These are phyloP conservation scores for Ophiostoma tasmaniense DNA, from an alignment of 2,329 filamentous ascomycete genomes.

Conservation along the genomic window DNA sequence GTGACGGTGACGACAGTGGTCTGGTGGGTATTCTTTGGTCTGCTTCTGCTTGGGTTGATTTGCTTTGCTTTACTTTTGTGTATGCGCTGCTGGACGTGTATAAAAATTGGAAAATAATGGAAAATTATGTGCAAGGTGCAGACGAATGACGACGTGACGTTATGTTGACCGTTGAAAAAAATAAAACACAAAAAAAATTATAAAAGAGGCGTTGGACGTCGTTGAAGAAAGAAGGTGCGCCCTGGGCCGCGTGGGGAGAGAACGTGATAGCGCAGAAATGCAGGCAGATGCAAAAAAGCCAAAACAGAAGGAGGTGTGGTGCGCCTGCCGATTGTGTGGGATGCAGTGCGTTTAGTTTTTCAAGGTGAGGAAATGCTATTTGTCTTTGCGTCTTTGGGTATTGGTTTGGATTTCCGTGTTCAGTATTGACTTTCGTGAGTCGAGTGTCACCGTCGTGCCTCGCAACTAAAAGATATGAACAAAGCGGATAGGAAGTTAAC, in stretches of 20 bases:
- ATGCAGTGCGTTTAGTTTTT: not conserved
- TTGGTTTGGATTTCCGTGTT: not conserved
- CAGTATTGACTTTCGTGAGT: not conserved
- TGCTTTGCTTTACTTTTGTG: not conserved
- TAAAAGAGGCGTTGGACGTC: not conserved
- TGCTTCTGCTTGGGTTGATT: not conserved
- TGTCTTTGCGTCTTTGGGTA: not conserved
- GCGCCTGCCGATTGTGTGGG: slow-evolving; percentile 1
- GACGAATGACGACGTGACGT: not conserved
- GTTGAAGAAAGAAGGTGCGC: not conserved
- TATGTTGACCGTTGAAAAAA: not conserved
- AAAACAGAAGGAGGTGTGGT: slow-evolving; percentile 5
- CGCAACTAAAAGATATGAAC: not conserved
- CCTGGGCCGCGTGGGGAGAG: not conserved
- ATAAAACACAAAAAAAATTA: not conserved
- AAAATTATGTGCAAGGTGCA: not conserved
- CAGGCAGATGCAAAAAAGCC: not conserved
- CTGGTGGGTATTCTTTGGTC: not conserved
- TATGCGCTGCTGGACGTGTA: no score
- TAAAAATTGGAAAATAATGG: no score
- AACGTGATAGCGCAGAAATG: slow-evolving; percentile 3
- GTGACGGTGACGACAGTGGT: not conserved
- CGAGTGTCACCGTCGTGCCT: not conserved
- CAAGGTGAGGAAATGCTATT: not conserved
- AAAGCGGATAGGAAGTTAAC: slow-evolving; percentile 22